Percentiles rank a stretch among this genome's conserved stretches.
Evolutionary conservation across 768 basidiomycete species (phyloP).

Genomic region (Termitomyces sp.): DNA sequence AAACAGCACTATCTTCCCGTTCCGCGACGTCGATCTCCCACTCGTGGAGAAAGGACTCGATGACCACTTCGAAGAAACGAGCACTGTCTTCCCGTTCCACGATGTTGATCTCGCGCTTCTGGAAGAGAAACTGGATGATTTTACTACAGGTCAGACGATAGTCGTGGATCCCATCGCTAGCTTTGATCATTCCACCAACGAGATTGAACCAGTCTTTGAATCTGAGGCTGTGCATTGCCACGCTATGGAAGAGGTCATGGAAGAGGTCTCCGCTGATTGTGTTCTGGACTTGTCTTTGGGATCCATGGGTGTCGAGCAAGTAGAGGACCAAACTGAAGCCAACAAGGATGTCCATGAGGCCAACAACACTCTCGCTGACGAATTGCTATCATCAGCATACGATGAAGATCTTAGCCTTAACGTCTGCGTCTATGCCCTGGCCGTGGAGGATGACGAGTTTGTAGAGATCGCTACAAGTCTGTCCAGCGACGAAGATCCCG

Average conservation of each 20-base stretch:
- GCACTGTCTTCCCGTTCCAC: too few species aligned
- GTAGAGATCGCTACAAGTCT: background rate
- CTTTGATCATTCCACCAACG: background rate
- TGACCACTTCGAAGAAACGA: too few species aligned
- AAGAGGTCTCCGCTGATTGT: background rate
- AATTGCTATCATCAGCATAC: background rate
- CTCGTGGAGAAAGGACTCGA: too few species aligned
- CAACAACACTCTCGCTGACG: background rate
- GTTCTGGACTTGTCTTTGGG: too few species aligned
- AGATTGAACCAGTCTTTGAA: background rate
- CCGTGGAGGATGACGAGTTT: background rate
- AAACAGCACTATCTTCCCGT: too few species aligned
- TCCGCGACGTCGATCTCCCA: too few species aligned
- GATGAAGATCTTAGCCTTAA: background rate
- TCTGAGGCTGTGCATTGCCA: background rate
- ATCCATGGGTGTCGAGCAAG: background rate
- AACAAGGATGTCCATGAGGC: background rate
- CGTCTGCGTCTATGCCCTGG: too few species aligned
- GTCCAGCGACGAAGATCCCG: background rate
- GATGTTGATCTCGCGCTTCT: too few species aligned
- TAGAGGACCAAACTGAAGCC: background rate
- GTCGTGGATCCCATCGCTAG: background rate
- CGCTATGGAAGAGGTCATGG: too few species aligned
- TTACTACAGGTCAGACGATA: too few species aligned
- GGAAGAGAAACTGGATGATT: too few species aligned